Conservation (phyloP, 495 filamentous ascomycete genomes). For the Talaromyces adpressus region DNA sequence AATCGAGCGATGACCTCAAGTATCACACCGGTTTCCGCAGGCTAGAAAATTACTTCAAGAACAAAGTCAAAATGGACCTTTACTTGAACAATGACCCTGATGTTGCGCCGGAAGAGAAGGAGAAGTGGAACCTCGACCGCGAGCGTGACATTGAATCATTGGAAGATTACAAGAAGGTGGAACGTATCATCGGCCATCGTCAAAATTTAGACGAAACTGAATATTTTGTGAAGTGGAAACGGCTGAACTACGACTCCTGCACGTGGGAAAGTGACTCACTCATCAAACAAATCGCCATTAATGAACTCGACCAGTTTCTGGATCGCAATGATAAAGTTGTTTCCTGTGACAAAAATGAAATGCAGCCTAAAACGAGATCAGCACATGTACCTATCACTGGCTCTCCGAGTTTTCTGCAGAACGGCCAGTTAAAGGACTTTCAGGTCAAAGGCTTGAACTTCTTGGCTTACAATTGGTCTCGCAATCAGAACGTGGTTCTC, state of each 20-base stretch:
- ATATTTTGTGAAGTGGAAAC: slow-evolving; percentile 89
- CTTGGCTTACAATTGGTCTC: slow-evolving; percentile 88
- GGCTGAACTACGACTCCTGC: slow-evolving; percentile 80
- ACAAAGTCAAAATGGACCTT: slow-evolving; percentile 67
- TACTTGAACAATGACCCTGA: slow-evolving; percentile 62
- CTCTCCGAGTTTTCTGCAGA: slow-evolving; percentile 78
- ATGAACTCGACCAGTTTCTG: slow-evolving; percentile 83
- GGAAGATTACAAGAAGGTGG: slow-evolving; percentile 79
- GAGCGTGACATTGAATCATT: slow-evolving; percentile 79
- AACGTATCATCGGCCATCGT: slow-evolving; percentile 78
- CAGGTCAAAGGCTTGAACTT: slow-evolving; percentile 93
- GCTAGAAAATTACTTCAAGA: slow-evolving; percentile 88
- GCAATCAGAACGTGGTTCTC: slow-evolving; percentile 85
- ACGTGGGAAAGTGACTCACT: slow-evolving; percentile 85
- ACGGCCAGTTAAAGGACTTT: slow-evolving; percentile 85
- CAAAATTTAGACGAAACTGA: slow-evolving; percentile 69
- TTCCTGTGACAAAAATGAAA: slow-evolving; percentile 65
- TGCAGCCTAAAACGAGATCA: slow-evolving; percentile 64
- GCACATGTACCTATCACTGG: slow-evolving; percentile 64
- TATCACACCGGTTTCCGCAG: slow-evolving; percentile 71
- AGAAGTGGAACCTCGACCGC: slow-evolving; percentile 84
- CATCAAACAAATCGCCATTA: slow-evolving; percentile 69
- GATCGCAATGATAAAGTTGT: slow-evolving; percentile 71
- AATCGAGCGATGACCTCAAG: slow-evolving; percentile 60
- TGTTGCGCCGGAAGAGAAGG: slow-evolving; percentile 74